phyloP scores from a whole-genome alignment of 2,329 filamentous ascomycete species.

The Anisogramma anomala region DNA sequence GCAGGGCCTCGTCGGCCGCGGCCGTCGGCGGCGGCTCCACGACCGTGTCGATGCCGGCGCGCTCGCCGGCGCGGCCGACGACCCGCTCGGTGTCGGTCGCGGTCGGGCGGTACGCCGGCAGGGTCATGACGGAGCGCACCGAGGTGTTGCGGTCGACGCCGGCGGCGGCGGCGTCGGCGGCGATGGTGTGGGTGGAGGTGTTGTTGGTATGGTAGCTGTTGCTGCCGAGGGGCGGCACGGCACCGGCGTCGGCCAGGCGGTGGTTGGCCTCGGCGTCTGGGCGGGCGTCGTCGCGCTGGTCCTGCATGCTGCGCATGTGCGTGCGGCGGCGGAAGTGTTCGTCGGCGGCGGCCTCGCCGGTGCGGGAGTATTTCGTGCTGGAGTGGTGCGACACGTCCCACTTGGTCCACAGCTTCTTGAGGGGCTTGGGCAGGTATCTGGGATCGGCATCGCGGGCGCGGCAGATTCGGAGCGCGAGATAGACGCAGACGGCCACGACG shows the following conservation, averaged over 20 bases:
- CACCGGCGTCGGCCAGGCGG: too few species aligned
- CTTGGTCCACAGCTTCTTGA: conserved; percentile 39
- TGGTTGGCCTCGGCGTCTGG: not conserved
- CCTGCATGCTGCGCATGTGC: conserved; percentile 12
- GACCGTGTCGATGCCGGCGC: conserved; percentile 82
- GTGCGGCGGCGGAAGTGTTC: conserved; percentile 12
- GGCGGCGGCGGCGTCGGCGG: conserved; percentile 1
- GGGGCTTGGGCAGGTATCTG: conserved; percentile 37
- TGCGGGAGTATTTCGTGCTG: conserved; percentile 16
- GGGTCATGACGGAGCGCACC: conserved; percentile 83
- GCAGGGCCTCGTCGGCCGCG: conserved; percentile 65
- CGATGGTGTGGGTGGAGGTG: too few species aligned
- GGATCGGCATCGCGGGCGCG: conserved; percentile 30
- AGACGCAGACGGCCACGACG: conserved; percentile 15
- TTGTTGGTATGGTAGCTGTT: too few species aligned
- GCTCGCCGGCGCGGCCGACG: conserved; percentile 78
- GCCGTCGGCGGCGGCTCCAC: conserved; percentile 73
- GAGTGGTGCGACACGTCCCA: conserved; percentile 26
- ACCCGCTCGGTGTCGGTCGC: conserved; percentile 69
- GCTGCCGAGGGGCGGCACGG: too few species aligned
- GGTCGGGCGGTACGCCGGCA: conserved; percentile 70
- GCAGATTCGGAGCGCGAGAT: conserved; percentile 17
- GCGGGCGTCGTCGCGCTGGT: conserved; percentile 16
- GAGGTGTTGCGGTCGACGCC: conserved; percentile 71
- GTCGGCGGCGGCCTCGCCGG: conserved; percentile 19